These are phyloP conservation scores for Pythium coloratum DNA, from an alignment of 352 stramenopile species.

Conservation along the genomic window DNA sequence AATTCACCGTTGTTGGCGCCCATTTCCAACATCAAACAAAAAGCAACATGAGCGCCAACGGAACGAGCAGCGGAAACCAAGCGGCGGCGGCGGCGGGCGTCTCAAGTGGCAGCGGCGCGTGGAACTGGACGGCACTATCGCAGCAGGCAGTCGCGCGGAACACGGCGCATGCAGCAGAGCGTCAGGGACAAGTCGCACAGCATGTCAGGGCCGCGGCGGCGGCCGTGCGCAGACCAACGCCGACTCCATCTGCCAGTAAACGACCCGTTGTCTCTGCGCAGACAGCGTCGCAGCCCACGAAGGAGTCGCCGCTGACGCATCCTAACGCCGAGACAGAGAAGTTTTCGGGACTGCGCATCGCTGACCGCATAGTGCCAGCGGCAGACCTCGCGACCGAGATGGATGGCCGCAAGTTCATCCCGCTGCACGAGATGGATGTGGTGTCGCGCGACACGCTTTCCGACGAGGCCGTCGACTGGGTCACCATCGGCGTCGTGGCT, in stretches of 20 bases:
- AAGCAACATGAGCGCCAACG: slow-evolving; percentile 7
- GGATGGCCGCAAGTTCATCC: slow-evolving; percentile 66
- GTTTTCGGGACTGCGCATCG: slow-evolving; percentile 68
- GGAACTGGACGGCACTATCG: slow-evolving; percentile 58
- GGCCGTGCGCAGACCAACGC: slow-evolving; percentile 8
- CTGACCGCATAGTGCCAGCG: slow-evolving; percentile 47
- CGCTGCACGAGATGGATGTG: slow-evolving; percentile 56
- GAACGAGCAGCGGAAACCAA: slow-evolving; percentile 4
- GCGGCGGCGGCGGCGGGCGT: slow-evolving; percentile 2
- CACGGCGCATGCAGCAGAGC: slow-evolving; percentile 23
- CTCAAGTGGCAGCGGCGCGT: slow-evolving; percentile 23
- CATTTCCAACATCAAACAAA: slow-evolving; percentile 4
- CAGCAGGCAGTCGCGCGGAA: slow-evolving; percentile 31
- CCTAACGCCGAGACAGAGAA: slow-evolving; percentile 24
- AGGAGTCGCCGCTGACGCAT: slow-evolving; percentile 9
- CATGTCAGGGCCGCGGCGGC: slow-evolving; percentile 21
- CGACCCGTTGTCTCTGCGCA: background rate
- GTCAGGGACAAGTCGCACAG: slow-evolving; percentile 17
- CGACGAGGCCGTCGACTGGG: slow-evolving; percentile 73
- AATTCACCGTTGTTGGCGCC: slow-evolving; percentile 1
- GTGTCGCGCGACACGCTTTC: slow-evolving; percentile 54
- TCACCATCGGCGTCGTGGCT: slow-evolving; percentile 75
- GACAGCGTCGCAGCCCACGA: background rate
- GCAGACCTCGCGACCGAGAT: slow-evolving; percentile 57
- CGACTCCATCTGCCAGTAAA: background rate